Evolutionary conservation across 2,329 filamentous ascomycete genomes (phyloP), one percentile per base, ranked within the genome.

Genomic region (Sporothrix luriei): DNA sequence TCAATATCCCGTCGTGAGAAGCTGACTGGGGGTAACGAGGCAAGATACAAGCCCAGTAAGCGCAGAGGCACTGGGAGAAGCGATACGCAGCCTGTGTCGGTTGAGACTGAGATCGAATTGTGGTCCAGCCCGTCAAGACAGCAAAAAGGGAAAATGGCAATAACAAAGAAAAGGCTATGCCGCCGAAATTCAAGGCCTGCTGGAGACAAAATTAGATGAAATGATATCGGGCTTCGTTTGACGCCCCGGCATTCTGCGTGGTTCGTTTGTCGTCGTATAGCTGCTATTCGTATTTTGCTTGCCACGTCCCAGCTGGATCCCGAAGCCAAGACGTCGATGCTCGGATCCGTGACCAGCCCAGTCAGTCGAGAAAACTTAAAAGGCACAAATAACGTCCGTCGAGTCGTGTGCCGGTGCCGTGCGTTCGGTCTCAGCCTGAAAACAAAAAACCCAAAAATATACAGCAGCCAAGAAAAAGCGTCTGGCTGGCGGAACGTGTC

Each of bases 141-240:
- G 33, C 33, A 51, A 65, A 51, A n/a, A 57, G 46, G 38, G 24
- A 16, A 33, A 57, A n/a, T 16, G n/a, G 48, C 66, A 6, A 16
- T 24, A 19, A 48, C n/a, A 29, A 26, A 46, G 16, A 64, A 29
- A 49, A 11, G 11, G 19, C 24, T 13, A 33, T 49, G 40, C 21
- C 14, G 6, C n/a, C 13, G 21, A 64, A 55, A 38, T 54, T 51
- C 46, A 55, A 66, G 64, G 64, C 64, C 24, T 29, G 29, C 48
- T 33, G 29, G 13, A 14, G 21, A 10, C 26, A 40, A 51, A 67
- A 57, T 33, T 21, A 67, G 65, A 66, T 11, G 48, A 49, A 66
- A 49, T 26, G 48, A 66, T 52, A 26, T 54, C 64, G 64, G 64
- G 64, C n/a, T 52, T 40, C 43, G 51, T 66, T 26, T 9, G n/a